Percentiles rank a stretch among this genome's conserved stretches.
Evolutionary conservation across 306 rosid genomes (phyloP).

Genomic region (Prunus armeniaca): DNA sequence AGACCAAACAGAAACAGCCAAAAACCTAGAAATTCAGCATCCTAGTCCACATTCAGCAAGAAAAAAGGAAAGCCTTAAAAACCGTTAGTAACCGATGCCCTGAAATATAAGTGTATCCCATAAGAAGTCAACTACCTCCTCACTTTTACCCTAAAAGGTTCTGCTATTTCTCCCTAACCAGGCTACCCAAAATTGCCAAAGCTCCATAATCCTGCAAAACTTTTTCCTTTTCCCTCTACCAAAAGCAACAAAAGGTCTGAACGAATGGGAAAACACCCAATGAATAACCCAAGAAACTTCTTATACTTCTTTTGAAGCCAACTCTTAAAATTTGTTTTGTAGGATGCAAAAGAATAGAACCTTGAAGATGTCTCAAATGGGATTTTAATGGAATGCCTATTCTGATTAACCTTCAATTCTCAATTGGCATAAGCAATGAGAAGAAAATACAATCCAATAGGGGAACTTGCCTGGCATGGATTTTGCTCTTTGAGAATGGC

Average conservation of each 20-base stretch:
- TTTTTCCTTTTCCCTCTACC: neutral
- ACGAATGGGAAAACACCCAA: neutral
- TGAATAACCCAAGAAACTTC: neutral
- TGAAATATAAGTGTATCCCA: neutral
- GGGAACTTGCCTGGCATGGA: conserved; percentile 61
- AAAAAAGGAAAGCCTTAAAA: neutral
- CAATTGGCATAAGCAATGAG: neutral
- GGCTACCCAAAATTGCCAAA: neutral
- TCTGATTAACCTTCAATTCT: neutral
- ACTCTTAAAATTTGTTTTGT: neutral
- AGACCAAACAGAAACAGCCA: neutral
- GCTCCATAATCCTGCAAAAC: neutral
- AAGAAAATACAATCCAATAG: neutral
- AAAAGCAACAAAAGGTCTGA: neutral
- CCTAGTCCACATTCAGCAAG: neutral
- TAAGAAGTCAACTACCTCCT: neutral
- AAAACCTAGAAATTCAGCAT: neutral
- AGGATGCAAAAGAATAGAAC: neutral
- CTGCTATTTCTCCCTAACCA: neutral
- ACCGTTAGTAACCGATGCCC: neutral
- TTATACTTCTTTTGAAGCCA: conserved; percentile 1
- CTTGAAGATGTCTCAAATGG: neutral
- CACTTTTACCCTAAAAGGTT: neutral
- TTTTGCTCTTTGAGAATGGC: conserved; percentile 37
- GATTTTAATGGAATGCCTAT: neutral